These are phyloP conservation scores for Oropetium thomaeum DNA, from an alignment of 176 grass and related monocot species.

Conservation along the genomic window DNA sequence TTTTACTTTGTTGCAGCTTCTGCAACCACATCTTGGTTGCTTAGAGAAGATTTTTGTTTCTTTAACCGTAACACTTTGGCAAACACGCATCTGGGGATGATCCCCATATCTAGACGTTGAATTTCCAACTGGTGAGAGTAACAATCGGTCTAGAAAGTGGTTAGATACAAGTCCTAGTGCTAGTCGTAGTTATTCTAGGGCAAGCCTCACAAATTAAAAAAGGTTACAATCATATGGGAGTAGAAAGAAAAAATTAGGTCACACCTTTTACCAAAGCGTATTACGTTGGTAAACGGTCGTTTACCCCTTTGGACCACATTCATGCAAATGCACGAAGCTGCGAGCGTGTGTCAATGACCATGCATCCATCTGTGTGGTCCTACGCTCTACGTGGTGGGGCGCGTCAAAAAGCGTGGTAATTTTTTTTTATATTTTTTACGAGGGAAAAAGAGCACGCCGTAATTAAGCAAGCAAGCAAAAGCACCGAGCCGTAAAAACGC, in stretches of 20 bases:
- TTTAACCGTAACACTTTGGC: background rate
- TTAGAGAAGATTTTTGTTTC: constrained; percentile 19
- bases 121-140: constrained; percentile 28
- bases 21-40: background rate
- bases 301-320: constrained; percentile 33
- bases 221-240: constrained; percentile 28
- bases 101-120: background rate
- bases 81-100: background rate
- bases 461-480: background rate
- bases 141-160: constrained; percentile 1
- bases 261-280: background rate
- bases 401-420: constrained; percentile 42
- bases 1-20: background rate
- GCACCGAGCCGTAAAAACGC: background rate
- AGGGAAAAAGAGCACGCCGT: too few species aligned
- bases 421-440: too few species aligned
- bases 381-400: background rate
- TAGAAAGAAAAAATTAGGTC: background rate
- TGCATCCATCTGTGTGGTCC: too few species aligned
- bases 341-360: background rate
- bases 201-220: background rate
- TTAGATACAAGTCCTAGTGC: background rate
- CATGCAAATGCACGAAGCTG: too few species aligned
- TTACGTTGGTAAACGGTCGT: too few species aligned
- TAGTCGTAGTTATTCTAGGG: background rate